Evolutionary conservation across 2,329 filamentous ascomycete species (phyloP).

Genomic region (Fusarium miscanthi): DNA sequence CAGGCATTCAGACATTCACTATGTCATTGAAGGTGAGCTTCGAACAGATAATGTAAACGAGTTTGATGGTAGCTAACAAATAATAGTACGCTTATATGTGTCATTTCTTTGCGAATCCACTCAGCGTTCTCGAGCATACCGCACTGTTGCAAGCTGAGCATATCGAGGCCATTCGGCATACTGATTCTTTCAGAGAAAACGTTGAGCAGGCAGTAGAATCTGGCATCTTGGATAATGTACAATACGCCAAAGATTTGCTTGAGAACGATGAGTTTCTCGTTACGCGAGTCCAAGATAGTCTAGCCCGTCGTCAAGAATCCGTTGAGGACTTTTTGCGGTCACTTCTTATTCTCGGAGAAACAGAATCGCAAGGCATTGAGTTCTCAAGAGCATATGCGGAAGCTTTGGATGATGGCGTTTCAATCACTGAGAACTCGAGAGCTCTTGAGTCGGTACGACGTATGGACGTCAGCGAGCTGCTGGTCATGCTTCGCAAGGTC

Average conservation of each 20-base stretch:
- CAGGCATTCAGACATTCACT: constrained; percentile 78
- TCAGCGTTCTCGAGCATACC: constrained; percentile 70
- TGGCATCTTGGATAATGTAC: constrained; percentile 57
- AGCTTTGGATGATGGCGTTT: constrained; percentile 67
- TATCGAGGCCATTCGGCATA: constrained; percentile 73
- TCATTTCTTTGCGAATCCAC: constrained; percentile 82
- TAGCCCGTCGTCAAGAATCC: constrained; percentile 50
- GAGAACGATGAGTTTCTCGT: constrained; percentile 68
- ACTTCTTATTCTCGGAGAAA: constrained; percentile 59
- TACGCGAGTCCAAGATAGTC: constrained; percentile 51
- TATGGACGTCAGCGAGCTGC: constrained; percentile 55
- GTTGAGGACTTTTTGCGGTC: constrained; percentile 60
- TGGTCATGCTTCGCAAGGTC: constrained; percentile 42
- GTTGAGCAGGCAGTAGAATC: constrained; percentile 62
- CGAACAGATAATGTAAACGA: neutral
- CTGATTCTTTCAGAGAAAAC: constrained; percentile 73
- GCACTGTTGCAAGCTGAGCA: constrained; percentile 66
- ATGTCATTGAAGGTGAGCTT: constrained; percentile 72
- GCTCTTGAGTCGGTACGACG: constrained; percentile 69
- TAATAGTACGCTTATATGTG: constrained; percentile 84
- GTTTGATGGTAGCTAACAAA: constrained; percentile 17
- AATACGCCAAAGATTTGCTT: constrained; percentile 60
- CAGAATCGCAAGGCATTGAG: constrained; percentile 50
- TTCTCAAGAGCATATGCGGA: constrained; percentile 70
- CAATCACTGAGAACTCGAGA: constrained; percentile 62